Base-by-base conservation (phyloP, 2,329 filamentous ascomycete species). In the Colletotrichum tropicale region DNA sequence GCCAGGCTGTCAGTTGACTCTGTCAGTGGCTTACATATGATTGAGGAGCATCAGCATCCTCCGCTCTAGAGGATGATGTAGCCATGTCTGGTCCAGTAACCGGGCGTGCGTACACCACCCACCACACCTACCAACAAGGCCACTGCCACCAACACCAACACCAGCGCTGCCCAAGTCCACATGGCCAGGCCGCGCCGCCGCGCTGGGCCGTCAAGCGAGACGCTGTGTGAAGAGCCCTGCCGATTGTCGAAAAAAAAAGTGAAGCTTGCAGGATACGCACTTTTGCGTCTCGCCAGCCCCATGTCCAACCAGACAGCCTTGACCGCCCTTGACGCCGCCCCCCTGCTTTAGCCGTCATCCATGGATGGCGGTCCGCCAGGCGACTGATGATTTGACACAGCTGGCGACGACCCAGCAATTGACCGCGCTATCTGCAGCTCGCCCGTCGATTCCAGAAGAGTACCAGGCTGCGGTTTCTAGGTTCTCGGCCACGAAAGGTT, bases 11-110 rank as follows among this genome's bases (percentile, higher is more conserved):
- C 64, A 66, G 58, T 65, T 18, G 52, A 62, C 24, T 30, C 21
- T 73, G 6, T n/a, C 43, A 21, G 52, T 60, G 24, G 56, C 70
- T 55, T 30, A 36, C 70, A 74, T 36, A 74, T 65, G 65, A 74
- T 24, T 69, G 43, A 58, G 58, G 36, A 64, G 34, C 58, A 68
- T 73, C 72, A 66, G 36, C 58, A 69, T 52, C 43, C 66, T 69
- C 58, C 43, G 65, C 58, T 52, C 65, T 65, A 66, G 69, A 72
- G 62, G 70, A 69, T 64, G 60, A 76, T 67, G 58, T 74, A 76
- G 74, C 58, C 48, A 43, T 64, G 43, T 76, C 36, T 56, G 58
- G 30, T 73, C 70, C 70, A 72, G 74, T 62, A 76, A 76, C 74
- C 70, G 64, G 74, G 74, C 68, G 64, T 65, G 58, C 65, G 70